Evolutionary conservation across 1,284 basidiomycete genomes (phyloP), one percentile per base, ranked within the genome.

Genomic region (Pseudozyma hubeiensis): DNA sequence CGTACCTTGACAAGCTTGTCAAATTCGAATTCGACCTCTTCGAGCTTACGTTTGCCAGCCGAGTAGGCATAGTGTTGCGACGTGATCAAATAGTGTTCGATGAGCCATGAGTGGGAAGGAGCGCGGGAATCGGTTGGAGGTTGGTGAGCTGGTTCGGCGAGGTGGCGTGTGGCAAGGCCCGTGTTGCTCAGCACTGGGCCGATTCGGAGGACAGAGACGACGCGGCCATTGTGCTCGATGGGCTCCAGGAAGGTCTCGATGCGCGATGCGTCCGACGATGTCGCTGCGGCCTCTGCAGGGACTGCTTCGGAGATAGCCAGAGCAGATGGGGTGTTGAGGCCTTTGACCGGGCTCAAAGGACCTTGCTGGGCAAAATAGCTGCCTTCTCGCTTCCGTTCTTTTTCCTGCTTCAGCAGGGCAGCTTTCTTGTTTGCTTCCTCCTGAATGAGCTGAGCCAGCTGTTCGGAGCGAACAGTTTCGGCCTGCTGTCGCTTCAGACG

Each of bases 1-100:
- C 64, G 55, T 16, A 84, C 51, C 19, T 65, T 62, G 49, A 70
- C 51, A 30, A 84, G 58, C 53, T 67, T 67, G 17, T 73, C 73
- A 11, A 84, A 64, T 44, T 82, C 81, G 17, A 53, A 60, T 47
- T 83, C 82, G 17, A 84, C 66, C 45, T 84, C 82, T 44, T 81
- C 78, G 5, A 84, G 52, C 53, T 82, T 82, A 24, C 77, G 64
- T 47, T 76, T 74, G 4, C 82, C 83, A 19, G 63, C 60, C 30
- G 56, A 68, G 19, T 65, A 68, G 19, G 64, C 67, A 50, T 81
- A 84, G 50, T 82, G 75, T 5, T 60, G 53, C 30, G 79, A 74
- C 0, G 67, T 71, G 48, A 84, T 80, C 39, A 67, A 61, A 39
- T 67, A 80, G 49, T 72, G 55, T 37, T 84, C 78, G 11, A 84